These are phyloP conservation scores for Cutaneotrichosporon dermatis DNA, from an alignment of 1,284 basidiomycete species.

Conservation along the genomic window DNA sequence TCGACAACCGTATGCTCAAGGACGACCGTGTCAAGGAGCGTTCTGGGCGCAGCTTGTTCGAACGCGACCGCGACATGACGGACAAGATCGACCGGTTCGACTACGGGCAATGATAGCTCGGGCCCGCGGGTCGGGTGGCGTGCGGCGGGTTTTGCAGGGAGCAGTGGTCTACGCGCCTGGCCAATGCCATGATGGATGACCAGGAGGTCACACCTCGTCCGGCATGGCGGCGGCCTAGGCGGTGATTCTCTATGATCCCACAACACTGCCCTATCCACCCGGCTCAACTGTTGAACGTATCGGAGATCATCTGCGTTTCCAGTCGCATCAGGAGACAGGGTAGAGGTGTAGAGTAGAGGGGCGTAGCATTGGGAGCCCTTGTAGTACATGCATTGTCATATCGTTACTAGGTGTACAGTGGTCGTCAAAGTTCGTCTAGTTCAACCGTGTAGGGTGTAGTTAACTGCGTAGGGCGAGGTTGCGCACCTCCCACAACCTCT, in stretches of 20 bases:
- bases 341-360: too few species aligned
- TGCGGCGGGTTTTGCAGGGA: too few species aligned
- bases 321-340: too few species aligned
- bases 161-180: too few species aligned
- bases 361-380: neutral
- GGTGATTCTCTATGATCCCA: too few species aligned
- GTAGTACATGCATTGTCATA: slow-evolving; percentile 11
- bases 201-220: too few species aligned
- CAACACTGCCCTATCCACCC: too few species aligned
- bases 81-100: slow-evolving; percentile 40
- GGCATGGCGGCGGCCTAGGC: too few species aligned
- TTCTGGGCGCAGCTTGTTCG: slow-evolving; percentile 54
- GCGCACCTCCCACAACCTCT: slow-evolving; percentile 46
- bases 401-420: slow-evolving; percentile 4
- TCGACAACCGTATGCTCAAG: slow-evolving; percentile 74
- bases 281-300: too few species aligned
- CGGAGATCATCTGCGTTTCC: too few species aligned
- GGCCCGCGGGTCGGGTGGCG: too few species aligned
- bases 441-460: neutral
- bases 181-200: too few species aligned
- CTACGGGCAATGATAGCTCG: neutral
- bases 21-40: slow-evolving; percentile 61
- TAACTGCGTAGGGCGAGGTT: slow-evolving; percentile 27
- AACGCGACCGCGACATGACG: slow-evolving; percentile 31
- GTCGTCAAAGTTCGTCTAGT: neutral